These are phyloP conservation scores for Pichia eremophila DNA, from an alignment of 805 yeast species.

Conservation along the genomic window DNA sequence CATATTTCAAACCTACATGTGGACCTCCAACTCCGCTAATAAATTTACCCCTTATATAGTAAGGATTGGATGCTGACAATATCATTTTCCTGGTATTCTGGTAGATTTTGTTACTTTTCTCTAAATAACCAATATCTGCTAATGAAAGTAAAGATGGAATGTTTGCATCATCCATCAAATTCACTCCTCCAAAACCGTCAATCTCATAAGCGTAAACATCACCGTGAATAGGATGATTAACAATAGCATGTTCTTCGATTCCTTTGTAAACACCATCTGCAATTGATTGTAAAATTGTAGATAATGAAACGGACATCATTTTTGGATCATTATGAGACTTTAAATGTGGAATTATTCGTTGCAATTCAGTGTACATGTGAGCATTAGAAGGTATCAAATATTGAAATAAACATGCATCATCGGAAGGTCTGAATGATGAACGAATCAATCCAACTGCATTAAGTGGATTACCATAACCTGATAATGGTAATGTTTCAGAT, in stretches of 20 bases:
- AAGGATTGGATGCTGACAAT: constrained; percentile 70
- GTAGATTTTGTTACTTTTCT: constrained; percentile 46
- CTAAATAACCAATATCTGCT: constrained; percentile 67
- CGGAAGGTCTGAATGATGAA: constrained; percentile 82
- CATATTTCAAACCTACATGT: constrained; percentile 68
- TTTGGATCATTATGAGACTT: constrained; percentile 4
- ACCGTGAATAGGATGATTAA: constrained; percentile 63
- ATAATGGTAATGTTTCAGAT: constrained; percentile 69
- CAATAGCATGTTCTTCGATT: constrained; percentile 52
- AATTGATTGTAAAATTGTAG: neutral
- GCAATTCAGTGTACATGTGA: constrained; percentile 57
- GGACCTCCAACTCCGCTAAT: constrained; percentile 88
- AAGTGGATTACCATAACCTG: constrained; percentile 81
- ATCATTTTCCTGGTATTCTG: constrained; percentile 76
- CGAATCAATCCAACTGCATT: constrained; percentile 66
- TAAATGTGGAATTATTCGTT: constrained; percentile 25
- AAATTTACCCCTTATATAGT: constrained; percentile 49
- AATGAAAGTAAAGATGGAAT: constrained; percentile 72
- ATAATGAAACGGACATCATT: neutral
- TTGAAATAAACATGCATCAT: constrained; percentile 75
- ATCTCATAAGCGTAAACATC: constrained; percentile 80
- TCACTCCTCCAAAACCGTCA: constrained; percentile 72
- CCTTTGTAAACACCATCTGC: constrained; percentile 42
- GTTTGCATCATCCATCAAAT: constrained; percentile 86
- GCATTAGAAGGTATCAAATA: constrained; percentile 83